Conservation (phyloP, 2,329 filamentous ascomycete genomes). For the Xylariaceae sp. region DNA sequence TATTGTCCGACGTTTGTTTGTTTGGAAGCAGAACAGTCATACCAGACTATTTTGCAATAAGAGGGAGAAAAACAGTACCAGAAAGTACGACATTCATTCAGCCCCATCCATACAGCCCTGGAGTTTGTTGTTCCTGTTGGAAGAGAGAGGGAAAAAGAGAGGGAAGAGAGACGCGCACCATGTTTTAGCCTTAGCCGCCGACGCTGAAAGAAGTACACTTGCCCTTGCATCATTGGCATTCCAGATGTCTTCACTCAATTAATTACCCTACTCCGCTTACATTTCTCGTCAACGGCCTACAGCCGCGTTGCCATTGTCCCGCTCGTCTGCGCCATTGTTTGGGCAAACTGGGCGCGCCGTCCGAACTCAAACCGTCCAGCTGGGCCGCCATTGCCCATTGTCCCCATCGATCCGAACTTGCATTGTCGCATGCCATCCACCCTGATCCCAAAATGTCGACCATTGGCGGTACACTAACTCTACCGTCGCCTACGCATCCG, state of each 20-base stretch:
- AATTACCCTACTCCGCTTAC: constrained; percentile 18
- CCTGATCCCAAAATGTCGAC: constrained; percentile 24
- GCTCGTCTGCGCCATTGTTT: constrained; percentile 19
- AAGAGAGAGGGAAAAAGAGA: too few relatives aligned
- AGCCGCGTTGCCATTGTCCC: constrained; percentile 16
- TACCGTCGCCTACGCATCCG: constrained; percentile 78
- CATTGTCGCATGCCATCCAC: constrained; percentile 12
- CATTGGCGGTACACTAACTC: constrained; percentile 64
- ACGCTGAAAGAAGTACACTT: constrained; percentile 22
- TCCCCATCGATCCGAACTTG: constrained; percentile 8
- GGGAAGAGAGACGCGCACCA: too few relatives aligned
- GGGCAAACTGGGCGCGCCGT: constrained; percentile 14
- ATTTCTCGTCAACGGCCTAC: constrained; percentile 21
- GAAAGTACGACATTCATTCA: too few relatives aligned
- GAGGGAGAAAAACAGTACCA: constrained; percentile 4
- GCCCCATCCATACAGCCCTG: too few relatives aligned
- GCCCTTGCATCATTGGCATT: constrained; percentile 29
- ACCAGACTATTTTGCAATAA: constrained; percentile 10
- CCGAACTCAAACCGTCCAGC: constrained; percentile 13
- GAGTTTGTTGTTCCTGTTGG: too few relatives aligned
- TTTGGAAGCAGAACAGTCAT: constrained; percentile 8
- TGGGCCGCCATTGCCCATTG: constrained; percentile 3
- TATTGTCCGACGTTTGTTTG: neutral
- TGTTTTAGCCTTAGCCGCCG: too few relatives aligned
- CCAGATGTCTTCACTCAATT: constrained; percentile 24